Percentiles rank a stretch among this genome's conserved stretches.
These are phyloP conservation scores for Plasmopara muralis DNA, from an alignment of 352 stramenopile genomes.

Conservation along the genomic window DNA sequence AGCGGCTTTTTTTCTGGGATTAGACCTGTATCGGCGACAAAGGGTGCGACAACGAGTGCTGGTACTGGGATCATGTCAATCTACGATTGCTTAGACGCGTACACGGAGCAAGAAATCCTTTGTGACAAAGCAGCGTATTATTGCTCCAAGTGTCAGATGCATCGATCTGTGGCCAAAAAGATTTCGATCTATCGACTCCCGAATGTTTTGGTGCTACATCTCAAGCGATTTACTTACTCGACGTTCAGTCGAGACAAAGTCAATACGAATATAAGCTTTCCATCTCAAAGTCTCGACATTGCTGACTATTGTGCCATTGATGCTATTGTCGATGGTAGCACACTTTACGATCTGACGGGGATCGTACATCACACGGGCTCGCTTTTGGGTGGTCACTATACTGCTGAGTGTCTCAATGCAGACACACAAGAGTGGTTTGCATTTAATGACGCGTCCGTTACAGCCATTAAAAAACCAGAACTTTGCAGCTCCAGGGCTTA, in stretches of 20 bases:
- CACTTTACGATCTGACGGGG: conserved; percentile 68
- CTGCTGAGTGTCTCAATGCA: conserved; percentile 64
- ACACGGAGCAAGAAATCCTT: conserved; percentile 63
- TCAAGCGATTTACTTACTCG: conserved; percentile 87
- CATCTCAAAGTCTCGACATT: conserved; percentile 51
- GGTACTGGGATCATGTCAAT: conserved; percentile 29
- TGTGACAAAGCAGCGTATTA: conserved; percentile 66
- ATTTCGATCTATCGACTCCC: conserved; percentile 74
- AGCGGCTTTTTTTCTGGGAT: conserved; percentile 31
- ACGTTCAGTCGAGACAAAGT: conserved; percentile 76
- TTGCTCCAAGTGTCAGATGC: conserved; percentile 64
- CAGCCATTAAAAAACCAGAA: conserved; percentile 55
- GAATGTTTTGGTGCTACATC: conserved; percentile 81
- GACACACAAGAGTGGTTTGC: conserved; percentile 73
- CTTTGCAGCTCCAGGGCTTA: conserved; percentile 61
- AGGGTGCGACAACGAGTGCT: conserved; percentile 4
- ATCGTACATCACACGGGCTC: conserved; percentile 76
- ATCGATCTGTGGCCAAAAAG: conserved; percentile 62
- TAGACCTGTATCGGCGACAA: conserved; percentile 5
- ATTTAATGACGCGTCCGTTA: conserved; percentile 73
- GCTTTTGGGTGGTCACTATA: conserved; percentile 81
- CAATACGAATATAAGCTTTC: conserved; percentile 56
- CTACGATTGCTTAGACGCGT: conserved; percentile 63
- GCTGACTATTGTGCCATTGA: conserved; percentile 60
- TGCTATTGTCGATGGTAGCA: conserved; percentile 58